Conservation (phyloP, 2,329 filamentous ascomycete genomes). For the Nothomitra cinnamomea region DNA sequence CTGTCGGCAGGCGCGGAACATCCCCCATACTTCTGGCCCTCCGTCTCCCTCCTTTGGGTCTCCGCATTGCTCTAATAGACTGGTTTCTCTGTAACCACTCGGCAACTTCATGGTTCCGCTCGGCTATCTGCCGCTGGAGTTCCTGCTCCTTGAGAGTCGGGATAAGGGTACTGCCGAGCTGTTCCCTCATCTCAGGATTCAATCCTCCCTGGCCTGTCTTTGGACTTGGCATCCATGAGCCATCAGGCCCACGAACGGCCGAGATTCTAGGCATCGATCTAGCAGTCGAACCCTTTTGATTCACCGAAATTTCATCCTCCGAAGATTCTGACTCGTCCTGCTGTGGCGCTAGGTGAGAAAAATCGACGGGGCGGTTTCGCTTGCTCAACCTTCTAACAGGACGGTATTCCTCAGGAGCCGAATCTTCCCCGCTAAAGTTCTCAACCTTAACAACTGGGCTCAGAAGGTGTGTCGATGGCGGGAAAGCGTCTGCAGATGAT, state of each 20-base stretch:
- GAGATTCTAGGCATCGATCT: constrained; percentile 9
- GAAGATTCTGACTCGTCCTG: constrained; percentile 11
- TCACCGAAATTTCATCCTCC: constrained; percentile 11
- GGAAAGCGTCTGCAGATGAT: constrained; percentile 13
- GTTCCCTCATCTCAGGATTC: constrained; percentile 27
- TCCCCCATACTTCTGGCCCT: constrained; percentile 3
- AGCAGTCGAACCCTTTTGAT: constrained; percentile 10
- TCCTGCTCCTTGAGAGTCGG: constrained; percentile 34
- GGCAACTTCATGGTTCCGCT: constrained; percentile 35
- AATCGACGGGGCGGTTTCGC: constrained; percentile 18
- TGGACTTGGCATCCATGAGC: constrained; percentile 26
- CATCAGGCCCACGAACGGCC: constrained; percentile 22
- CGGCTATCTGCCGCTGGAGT: constrained; percentile 26
- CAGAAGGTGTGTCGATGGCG: constrained; percentile 9
- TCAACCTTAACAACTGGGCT: constrained; percentile 30
- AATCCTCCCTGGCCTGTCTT: constrained; percentile 27
- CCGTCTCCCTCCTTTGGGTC: constrained; percentile 16
- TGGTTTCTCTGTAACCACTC: constrained; percentile 32
- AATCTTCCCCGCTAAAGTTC: constrained; percentile 26
- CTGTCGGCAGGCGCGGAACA: not conserved
- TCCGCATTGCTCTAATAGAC: constrained; percentile 17
- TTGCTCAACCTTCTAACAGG: constrained; percentile 13
- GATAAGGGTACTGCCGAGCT: constrained; percentile 24
- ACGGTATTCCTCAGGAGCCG: constrained; percentile 20
- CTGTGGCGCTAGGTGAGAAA: constrained; percentile 21